Evolutionary conservation across 495 filamentous ascomycete genomes (phyloP).

Genomic region (Penicillium canariense): DNA sequence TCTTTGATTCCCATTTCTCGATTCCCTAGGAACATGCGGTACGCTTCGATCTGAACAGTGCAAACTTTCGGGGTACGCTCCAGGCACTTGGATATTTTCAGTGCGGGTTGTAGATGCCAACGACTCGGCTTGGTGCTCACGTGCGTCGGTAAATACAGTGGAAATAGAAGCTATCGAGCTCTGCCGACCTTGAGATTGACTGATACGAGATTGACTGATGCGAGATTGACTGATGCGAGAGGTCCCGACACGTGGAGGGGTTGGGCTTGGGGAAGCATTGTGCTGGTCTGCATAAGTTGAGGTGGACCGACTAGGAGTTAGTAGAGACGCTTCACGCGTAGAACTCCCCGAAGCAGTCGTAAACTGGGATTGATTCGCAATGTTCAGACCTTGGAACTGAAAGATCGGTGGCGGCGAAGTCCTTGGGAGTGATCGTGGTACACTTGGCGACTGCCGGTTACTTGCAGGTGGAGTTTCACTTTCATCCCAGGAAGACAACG

Average conservation of each 20-base stretch:
- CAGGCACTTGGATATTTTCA: not conserved
- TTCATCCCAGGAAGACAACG: not conserved
- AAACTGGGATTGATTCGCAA: not conserved
- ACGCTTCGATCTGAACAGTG: not conserved
- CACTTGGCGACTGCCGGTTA: not conserved
- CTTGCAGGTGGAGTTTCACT: not conserved
- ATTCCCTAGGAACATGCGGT: not conserved
- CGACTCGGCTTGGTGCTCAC: not conserved
- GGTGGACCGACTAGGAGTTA: not conserved
- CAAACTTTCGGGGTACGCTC: not conserved
- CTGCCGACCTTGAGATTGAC: not conserved
- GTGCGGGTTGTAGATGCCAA: not conserved
- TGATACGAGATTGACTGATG: too few species aligned
- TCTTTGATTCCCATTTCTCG: not conserved
- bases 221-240: not conserved
- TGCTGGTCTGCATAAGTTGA: conserved; percentile 10
- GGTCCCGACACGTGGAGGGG: not conserved
- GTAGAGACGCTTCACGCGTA: not conserved
- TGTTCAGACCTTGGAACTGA: not conserved
- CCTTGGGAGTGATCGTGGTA: not conserved
- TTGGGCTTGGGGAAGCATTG: conserved; percentile 10
- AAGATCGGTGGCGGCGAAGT: not conserved
- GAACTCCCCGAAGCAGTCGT: not conserved
- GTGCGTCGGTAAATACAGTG: not conserved
- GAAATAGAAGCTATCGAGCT: not conserved